phyloP scores from a whole-genome alignment of 2,329 filamentous ascomycete genomes.

The Clarireedia monteithiana region DNA sequence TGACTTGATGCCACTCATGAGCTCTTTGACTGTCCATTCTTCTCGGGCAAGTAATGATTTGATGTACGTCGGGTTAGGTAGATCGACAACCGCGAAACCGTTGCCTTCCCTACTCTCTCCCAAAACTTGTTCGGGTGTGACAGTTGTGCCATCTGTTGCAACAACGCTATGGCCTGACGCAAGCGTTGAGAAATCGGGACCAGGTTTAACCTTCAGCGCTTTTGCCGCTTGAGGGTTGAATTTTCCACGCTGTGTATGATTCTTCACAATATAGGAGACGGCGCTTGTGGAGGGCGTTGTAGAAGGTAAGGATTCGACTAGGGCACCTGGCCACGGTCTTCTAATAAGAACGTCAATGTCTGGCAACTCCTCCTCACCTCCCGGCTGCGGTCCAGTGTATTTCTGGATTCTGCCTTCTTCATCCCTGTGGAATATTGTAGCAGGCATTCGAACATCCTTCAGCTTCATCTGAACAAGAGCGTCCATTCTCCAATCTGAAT shows the following conservation, averaged over 20 bases:
- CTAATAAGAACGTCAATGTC: slow-evolving; percentile 66
- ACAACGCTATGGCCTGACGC: slow-evolving; percentile 55
- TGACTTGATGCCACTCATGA: slow-evolving; percentile 59
- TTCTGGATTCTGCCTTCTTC: slow-evolving; percentile 55
- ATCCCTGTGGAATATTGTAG: slow-evolving; percentile 62
- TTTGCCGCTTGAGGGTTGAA: slow-evolving; percentile 63
- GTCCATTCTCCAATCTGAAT: slow-evolving; percentile 68
- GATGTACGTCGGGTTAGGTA: slow-evolving; percentile 65
- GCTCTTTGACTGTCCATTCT: slow-evolving; percentile 59
- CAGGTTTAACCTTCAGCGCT: slow-evolving; percentile 54
- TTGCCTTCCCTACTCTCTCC: slow-evolving; percentile 57
- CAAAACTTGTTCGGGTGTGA: slow-evolving; percentile 85
- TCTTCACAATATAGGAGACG: slow-evolving; percentile 81
- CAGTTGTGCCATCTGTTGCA: slow-evolving; percentile 54
- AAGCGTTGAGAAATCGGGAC: slow-evolving; percentile 51
- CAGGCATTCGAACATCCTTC: slow-evolving; percentile 57
- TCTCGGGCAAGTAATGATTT: slow-evolving; percentile 58
- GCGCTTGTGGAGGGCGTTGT: slow-evolving; percentile 59
- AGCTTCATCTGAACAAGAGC: slow-evolving; percentile 59
- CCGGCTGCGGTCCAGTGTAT: slow-evolving; percentile 63
- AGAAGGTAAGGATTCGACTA: slow-evolving; percentile 56
- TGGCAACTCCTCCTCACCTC: slow-evolving; percentile 40
- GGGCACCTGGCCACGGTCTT: slow-evolving; percentile 69
- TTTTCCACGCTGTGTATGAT: slow-evolving; percentile 68
- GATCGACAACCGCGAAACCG: slow-evolving; percentile 72